These are phyloP conservation scores for Oryza rufipogon DNA, from an alignment of 176 grass and related monocot genomes.

Conservation along the genomic window DNA sequence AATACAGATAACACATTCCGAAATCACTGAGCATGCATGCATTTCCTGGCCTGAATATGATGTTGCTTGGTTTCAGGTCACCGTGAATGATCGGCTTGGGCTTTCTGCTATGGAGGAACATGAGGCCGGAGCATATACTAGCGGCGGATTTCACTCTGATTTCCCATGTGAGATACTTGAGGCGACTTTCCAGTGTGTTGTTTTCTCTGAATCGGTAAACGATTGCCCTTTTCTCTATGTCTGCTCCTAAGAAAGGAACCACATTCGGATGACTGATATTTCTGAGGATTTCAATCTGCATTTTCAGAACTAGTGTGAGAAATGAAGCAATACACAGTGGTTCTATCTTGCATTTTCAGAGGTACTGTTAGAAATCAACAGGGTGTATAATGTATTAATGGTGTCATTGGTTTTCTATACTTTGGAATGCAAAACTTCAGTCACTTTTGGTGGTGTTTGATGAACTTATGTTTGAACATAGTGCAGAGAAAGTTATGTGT, in stretches of 20 bases:
- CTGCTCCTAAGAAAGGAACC: neutral
- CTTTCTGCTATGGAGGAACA: neutral
- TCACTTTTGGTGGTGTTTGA: no score
- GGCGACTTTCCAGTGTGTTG: neutral
- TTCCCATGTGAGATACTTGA: neutral
- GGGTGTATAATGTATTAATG: no score
- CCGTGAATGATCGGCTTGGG: neutral
- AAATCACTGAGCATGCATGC: slow-evolving; percentile 8
- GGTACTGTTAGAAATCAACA: no score
- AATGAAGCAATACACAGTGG: neutral
- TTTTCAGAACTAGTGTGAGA: neutral
- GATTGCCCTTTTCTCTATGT: neutral
- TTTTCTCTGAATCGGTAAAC: neutral
- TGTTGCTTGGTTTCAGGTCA: neutral
- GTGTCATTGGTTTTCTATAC: no score
- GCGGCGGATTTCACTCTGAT: neutral
- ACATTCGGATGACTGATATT: neutral
- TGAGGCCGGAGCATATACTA: neutral
- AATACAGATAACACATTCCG: neutral
- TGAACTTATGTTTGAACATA: no score
- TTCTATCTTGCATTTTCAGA: no score
- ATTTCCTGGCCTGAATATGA: neutral
- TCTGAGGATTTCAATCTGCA: neutral
- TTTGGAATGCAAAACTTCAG: no score
- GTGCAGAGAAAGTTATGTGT: no score